Percentiles rank a stretch among this genome's conserved stretches.
These are phyloP conservation scores for Trifolium fragiferum DNA, from an alignment of 306 rosid species.

Conservation along the genomic window DNA sequence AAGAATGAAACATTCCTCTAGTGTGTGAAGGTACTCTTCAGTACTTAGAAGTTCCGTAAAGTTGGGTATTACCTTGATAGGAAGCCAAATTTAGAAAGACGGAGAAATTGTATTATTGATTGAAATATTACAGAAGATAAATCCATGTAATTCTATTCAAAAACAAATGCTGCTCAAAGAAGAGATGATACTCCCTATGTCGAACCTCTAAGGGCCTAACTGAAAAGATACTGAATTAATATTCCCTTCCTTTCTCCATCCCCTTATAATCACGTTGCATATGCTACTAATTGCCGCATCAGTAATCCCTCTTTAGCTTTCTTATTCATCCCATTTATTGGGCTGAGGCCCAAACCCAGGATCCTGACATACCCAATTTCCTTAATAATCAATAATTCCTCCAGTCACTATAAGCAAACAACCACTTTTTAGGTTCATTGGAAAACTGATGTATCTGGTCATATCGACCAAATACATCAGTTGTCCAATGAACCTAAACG, in stretches of 20 bases:
- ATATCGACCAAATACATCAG: too few species aligned
- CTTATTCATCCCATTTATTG: not conserved
- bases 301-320: not conserved
- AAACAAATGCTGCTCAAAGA: too few species aligned
- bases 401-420: too few species aligned
- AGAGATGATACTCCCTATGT: not conserved
- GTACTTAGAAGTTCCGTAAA: not conserved
- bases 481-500: too few species aligned
- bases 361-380: not conserved
- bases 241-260: not conserved
- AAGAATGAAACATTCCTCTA: conserved; percentile 21
- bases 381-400: not conserved
- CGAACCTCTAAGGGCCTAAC: not conserved
- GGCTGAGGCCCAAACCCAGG: not conserved
- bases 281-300: not conserved
- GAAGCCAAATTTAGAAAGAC: not conserved
- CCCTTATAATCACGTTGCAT: not conserved
- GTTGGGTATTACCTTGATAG: not conserved
- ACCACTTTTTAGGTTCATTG: too few species aligned
- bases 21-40: conserved; percentile 4
- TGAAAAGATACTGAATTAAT: not conserved
- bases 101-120: not conserved
- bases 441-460: too few species aligned
- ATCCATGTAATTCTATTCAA: not conserved
- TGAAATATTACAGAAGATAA: not conserved